Evolutionary conservation across 441 rosid genomes (phyloP).

Genomic region (Pelargonium citronellum): DNA sequence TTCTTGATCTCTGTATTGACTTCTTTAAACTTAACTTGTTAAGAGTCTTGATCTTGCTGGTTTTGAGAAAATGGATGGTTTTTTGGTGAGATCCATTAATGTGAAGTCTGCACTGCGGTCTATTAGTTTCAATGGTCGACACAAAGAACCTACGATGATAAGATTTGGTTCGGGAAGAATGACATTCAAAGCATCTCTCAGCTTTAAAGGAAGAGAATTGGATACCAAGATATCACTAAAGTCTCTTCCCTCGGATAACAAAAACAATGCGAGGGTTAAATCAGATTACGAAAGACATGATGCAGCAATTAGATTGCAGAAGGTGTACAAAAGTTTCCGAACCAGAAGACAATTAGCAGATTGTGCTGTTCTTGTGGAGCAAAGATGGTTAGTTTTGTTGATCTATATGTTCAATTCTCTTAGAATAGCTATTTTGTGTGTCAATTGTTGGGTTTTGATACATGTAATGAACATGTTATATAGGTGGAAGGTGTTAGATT

Average conservation of each 20-base stretch:
- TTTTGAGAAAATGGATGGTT: not conserved
- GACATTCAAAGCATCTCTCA: conserved; percentile 58
- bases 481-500: conserved; percentile 97
- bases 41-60: not conserved
- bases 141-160: conserved; percentile 44
- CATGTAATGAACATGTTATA: conserved; percentile 2
- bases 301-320: conserved; percentile 78
- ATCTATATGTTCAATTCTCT: not conserved
- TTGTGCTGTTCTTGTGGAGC: conserved; percentile 85
- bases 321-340: conserved; percentile 83
- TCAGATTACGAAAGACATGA: conserved; percentile 33
- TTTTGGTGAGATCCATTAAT: not conserved
- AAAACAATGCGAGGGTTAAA: conserved; percentile 18
- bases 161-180: conserved; percentile 54
- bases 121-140: conserved; percentile 39
- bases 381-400: conserved; percentile 59
- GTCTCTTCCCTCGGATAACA: conserved; percentile 27
- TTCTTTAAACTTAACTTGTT: not conserved
- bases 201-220: conserved; percentile 51
- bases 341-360: conserved; percentile 91
- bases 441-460: not conserved
- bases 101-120: conserved; percentile 47
- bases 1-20: not conserved
- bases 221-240: conserved; percentile 49
- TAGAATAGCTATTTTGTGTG: not conserved